Evolutionary conservation across 1,139 yeast species (phyloP).

Genomic region (Torulaspora pretoriensis): DNA sequence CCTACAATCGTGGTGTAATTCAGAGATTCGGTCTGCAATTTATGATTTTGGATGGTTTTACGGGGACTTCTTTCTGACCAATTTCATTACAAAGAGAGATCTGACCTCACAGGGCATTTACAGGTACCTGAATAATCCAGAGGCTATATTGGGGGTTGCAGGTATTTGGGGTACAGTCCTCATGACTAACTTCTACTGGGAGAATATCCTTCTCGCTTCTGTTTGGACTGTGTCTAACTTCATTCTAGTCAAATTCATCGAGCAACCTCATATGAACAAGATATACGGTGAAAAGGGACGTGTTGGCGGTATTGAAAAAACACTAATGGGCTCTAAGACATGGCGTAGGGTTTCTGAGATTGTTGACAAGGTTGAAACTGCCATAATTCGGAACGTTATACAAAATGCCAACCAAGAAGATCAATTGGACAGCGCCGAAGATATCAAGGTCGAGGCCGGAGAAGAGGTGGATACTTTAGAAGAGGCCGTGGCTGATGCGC

Average conservation of each 20-base stretch:
- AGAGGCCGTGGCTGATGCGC: constrained; percentile 23
- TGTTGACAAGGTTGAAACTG: constrained; percentile 31
- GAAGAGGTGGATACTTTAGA: constrained; percentile 22
- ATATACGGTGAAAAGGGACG: constrained; percentile 66
- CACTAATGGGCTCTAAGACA: constrained; percentile 40
- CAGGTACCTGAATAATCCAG: constrained; percentile 81
- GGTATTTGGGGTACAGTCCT: constrained; percentile 79
- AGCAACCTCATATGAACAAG: constrained; percentile 74
- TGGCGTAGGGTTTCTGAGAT: constrained; percentile 36
- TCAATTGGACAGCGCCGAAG: constrained; percentile 6
- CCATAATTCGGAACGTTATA: constrained; percentile 24
- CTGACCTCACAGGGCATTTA: constrained; percentile 81
- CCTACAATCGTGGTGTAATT: constrained; percentile 69
- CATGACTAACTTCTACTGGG: constrained; percentile 52
- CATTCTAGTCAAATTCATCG: constrained; percentile 67
- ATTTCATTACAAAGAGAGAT: constrained; percentile 40
- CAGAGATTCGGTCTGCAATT: constrained; percentile 66
- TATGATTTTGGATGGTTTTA: constrained; percentile 90
- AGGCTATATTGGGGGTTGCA: constrained; percentile 73
- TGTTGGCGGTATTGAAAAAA: constrained; percentile 59
- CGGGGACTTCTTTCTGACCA: constrained; percentile 78
- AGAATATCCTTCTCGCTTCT: constrained; percentile 53
- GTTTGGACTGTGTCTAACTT: constrained; percentile 70
- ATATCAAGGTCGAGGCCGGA: background rate
- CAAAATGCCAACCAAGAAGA: constrained; percentile 11